These are phyloP conservation scores for Ophiosphaerella korrae DNA, from an alignment of 2,329 filamentous ascomycete species.

Conservation along the genomic window DNA sequence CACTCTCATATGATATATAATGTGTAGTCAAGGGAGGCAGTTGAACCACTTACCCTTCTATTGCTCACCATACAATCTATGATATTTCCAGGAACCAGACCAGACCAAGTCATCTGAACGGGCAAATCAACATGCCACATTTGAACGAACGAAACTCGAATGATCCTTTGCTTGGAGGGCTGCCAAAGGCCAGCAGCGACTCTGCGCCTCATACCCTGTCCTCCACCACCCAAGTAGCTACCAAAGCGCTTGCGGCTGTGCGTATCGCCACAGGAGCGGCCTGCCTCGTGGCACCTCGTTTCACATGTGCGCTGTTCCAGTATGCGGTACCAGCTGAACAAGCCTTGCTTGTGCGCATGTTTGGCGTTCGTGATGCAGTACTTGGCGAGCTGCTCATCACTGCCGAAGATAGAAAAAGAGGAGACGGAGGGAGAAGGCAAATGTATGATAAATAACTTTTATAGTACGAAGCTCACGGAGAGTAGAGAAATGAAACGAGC, in stretches of 20 bases:
- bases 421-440: constrained; percentile 10
- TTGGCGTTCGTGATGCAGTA: constrained; percentile 29
- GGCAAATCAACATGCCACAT: constrained; percentile 14
- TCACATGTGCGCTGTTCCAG: constrained; percentile 24
- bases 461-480: neutral
- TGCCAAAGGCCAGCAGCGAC: constrained; percentile 11
- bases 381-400: constrained; percentile 31
- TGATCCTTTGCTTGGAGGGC: constrained; percentile 20
- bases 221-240: constrained; percentile 11
- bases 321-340: constrained; percentile 17
- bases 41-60: no score
- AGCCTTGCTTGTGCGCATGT: constrained; percentile 23
- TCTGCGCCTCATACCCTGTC: constrained; percentile 11
- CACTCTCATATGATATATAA: neutral
- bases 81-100: no score
- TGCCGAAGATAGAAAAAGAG: constrained; percentile 16
- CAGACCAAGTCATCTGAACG: neutral
- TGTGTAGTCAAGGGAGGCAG: neutral
- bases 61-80: no score
- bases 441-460: neutral
- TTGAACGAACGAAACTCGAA: constrained; percentile 5
- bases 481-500: constrained; percentile 28
- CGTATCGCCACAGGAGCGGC: constrained; percentile 27
- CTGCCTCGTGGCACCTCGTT: constrained; percentile 26
- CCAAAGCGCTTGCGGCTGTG: constrained; percentile 25